phyloP scores from a whole-genome alignment of 176 grass and related monocot genomes.

The Secale cereale region DNA sequence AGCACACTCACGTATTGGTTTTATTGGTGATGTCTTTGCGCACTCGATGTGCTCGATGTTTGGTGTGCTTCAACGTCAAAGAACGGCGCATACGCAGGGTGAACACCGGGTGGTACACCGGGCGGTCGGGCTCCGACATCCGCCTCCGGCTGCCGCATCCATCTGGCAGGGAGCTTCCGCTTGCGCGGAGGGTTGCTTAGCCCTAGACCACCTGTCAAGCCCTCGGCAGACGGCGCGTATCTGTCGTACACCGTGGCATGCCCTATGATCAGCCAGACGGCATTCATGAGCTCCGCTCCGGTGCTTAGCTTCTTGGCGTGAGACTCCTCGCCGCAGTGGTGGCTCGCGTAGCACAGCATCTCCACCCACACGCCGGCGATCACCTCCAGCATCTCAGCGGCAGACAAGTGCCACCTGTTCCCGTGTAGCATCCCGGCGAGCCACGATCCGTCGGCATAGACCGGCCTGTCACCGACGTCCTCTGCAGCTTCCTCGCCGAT shows the following conservation, averaged over 20 bases:
- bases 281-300: not conserved
- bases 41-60: not conserved
- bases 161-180: not conserved
- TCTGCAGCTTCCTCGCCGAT: not conserved
- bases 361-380: not conserved
- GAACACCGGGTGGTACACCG: not conserved
- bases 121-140: not conserved
- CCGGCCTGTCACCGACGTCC: not conserved
- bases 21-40: not conserved
- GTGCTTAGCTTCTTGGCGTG: constrained; percentile 2
- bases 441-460: not conserved
- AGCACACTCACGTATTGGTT: no score
- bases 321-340: not conserved
- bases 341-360: not conserved
- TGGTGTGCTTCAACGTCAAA: not conserved
- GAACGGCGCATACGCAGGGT: not conserved
- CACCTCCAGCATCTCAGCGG: not conserved
- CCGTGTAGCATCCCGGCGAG: not conserved
- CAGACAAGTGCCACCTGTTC: not conserved
- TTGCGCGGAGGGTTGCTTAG: not conserved
- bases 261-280: not conserved
- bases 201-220: not conserved
- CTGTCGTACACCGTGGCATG: not conserved
- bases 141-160: not conserved
- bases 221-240: not conserved